Percentiles rank a stretch among this genome's conserved stretches.
These are phyloP conservation scores for Quambalaria eucalypti DNA, from an alignment of 1,284 basidiomycete genomes.

Conservation along the genomic window DNA sequence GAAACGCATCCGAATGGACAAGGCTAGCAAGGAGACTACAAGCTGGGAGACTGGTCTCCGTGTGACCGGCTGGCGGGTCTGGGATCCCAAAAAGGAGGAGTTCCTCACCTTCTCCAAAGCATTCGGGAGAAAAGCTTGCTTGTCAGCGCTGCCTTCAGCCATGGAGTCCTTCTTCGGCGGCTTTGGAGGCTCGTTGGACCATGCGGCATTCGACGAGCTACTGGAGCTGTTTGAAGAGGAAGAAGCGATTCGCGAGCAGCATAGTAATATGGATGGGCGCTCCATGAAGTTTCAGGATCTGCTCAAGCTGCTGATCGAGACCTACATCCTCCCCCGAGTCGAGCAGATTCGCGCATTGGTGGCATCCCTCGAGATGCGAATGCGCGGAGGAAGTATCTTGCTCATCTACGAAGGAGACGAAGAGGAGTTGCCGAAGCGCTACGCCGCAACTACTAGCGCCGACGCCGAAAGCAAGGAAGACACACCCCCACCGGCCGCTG, in stretches of 20 bases:
- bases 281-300: background rate
- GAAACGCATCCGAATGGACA: slow-evolving; percentile 70
- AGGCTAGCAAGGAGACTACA: slow-evolving; percentile 64
- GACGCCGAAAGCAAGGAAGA: slow-evolving; percentile 15
- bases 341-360: slow-evolving; percentile 56
- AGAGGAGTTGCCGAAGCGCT: slow-evolving; percentile 49
- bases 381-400: slow-evolving; percentile 72
- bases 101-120: slow-evolving; percentile 59
- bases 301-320: background rate
- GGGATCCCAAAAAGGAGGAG: background rate
- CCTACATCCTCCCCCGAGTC: slow-evolving; percentile 56
- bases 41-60: slow-evolving; percentile 66
- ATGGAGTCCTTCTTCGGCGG: slow-evolving; percentile 72
- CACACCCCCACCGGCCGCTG: slow-evolving; percentile 49
- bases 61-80: slow-evolving; percentile 79
- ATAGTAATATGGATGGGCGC: background rate
- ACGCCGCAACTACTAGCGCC: background rate
- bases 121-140: slow-evolving; percentile 68
- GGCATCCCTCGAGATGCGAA: slow-evolving; percentile 60
- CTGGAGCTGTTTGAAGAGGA: slow-evolving; percentile 4
- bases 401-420: slow-evolving; percentile 67
- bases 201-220: background rate
- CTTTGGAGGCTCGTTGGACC: background rate
- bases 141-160: slow-evolving; percentile 62
- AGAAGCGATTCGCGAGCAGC: background rate